phyloP scores from a whole-genome alignment of 2,329 filamentous ascomycete species.

The Daldinia sp. region DNA sequence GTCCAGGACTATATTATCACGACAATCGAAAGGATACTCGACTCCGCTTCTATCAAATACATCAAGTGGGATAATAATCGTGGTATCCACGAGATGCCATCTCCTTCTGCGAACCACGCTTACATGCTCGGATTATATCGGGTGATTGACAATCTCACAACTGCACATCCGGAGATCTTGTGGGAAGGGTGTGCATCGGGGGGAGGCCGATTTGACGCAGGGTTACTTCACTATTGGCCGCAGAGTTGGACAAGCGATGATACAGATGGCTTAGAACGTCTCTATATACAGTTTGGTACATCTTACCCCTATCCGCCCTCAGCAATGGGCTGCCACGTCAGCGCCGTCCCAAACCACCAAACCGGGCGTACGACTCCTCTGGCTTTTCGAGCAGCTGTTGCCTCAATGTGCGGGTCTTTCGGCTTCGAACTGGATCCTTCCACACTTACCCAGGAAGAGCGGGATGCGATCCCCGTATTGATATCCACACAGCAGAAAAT shows the following conservation, averaged over 20 bases:
- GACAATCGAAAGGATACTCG: constrained; percentile 65
- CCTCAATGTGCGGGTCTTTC: constrained; percentile 76
- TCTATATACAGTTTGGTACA: constrained; percentile 73
- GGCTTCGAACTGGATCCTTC: constrained; percentile 72
- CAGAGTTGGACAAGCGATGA: constrained; percentile 76
- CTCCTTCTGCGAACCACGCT: constrained; percentile 65
- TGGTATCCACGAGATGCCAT: constrained; percentile 70
- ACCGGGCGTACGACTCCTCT: constrained; percentile 68
- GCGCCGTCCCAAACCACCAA: constrained; percentile 69
- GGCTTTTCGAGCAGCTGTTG: constrained; percentile 72
- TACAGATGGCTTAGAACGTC: constrained; percentile 71
- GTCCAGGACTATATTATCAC: constrained; percentile 73
- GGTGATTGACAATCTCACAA: constrained; percentile 70
- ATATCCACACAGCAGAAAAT: constrained; percentile 67
- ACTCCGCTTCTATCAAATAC: constrained; percentile 66
- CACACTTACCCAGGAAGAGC: constrained; percentile 64
- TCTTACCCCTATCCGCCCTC: constrained; percentile 72
- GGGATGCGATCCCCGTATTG: constrained; percentile 63
- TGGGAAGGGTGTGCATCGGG: constrained; percentile 76
- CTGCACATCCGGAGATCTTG: constrained; percentile 69
- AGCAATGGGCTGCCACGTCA: constrained; percentile 75
- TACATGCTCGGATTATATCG: constrained; percentile 75
- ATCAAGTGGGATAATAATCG: constrained; percentile 79
- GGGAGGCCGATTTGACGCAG: constrained; percentile 73
- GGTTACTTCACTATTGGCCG: constrained; percentile 73